Percentiles rank a stretch among this genome's conserved stretches.
Conservation (phyloP, 75 land plant genomes). For the Sequoiadendron giganteum region DNA sequence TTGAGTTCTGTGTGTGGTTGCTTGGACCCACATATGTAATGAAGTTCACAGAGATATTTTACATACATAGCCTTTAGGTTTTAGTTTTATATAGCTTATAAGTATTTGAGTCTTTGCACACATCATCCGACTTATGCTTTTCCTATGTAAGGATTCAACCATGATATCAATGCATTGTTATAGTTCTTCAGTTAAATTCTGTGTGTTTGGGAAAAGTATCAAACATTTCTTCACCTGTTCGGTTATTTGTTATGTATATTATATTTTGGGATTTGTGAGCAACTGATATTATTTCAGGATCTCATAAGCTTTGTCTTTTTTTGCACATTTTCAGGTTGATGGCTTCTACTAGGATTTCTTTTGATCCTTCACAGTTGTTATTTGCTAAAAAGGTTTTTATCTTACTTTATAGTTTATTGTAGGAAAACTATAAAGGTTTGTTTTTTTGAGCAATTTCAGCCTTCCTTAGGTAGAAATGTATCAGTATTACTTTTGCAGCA, state of each 20-base stretch:
- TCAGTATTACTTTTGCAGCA: not conserved
- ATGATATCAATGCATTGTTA: not conserved
- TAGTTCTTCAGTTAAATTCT: not conserved
- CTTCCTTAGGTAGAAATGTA: not conserved
- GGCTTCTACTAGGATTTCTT: conserved; percentile 20
- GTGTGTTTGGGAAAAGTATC: not conserved
- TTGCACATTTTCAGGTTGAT: conserved; percentile 29
- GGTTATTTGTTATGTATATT: not conserved
- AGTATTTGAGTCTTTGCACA: not conserved
- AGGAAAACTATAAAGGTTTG: not conserved
- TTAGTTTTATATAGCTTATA: not conserved
- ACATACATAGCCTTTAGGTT: not conserved
- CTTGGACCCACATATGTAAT: not conserved
- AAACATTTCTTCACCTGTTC: not conserved
- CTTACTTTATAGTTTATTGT: not conserved
- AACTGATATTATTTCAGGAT: not conserved
- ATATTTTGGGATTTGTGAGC: not conserved
- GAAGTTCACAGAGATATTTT: not conserved
- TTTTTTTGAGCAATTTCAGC: not conserved
- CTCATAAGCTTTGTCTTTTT: not conserved
- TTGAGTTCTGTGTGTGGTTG: not conserved
- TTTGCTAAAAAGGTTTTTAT: conserved; percentile 45
- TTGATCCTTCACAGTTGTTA: conserved; percentile 20
- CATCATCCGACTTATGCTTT: not conserved
- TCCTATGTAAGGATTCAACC: not conserved